Conservation (phyloP, 2,329 filamentous ascomycete genomes). For the Diaporthe australafricana region DNA sequence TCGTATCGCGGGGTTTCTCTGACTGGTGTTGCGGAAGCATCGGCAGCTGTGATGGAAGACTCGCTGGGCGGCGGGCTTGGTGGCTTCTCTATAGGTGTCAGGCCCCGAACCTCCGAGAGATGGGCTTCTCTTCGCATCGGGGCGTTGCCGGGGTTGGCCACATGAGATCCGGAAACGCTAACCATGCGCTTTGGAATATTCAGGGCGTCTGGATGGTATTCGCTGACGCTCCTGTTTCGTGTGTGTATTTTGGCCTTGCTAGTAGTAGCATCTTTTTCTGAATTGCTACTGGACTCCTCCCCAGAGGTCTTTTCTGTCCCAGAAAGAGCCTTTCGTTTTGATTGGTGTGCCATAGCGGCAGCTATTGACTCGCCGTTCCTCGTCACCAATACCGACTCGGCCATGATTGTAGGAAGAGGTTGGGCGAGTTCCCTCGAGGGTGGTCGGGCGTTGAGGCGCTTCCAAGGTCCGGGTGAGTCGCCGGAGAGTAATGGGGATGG, state of each 20-base stretch:
- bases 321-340: conserved; percentile 62
- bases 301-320: conserved; percentile 10
- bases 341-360: conserved; percentile 61
- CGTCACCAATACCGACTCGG: conserved; percentile 62
- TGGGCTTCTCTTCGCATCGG: conserved; percentile 81
- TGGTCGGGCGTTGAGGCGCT: conserved; percentile 60
- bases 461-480: conserved; percentile 77
- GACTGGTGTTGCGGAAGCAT: conserved; percentile 44
- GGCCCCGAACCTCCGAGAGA: conserved; percentile 81
- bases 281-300: conserved; percentile 11
- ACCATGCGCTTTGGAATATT: conserved; percentile 78
- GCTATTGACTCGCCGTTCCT: conserved; percentile 64
- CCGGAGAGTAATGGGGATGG: conserved; percentile 78
- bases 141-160: conserved; percentile 55
- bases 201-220: conserved; percentile 82
- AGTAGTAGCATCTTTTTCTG: conserved; percentile 24
- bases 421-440: conserved; percentile 58
- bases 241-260: conserved; percentile 58
- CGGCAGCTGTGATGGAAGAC: conserved; percentile 65
- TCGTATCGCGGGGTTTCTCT: conserved; percentile 61
- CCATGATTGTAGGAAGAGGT: conserved; percentile 48
- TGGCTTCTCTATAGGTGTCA: conserved; percentile 72
- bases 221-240: conserved; percentile 87
- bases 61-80: conserved; percentile 88
- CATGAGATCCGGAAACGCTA: conserved; percentile 75